Base-by-base conservation (phyloP, 208 protist genomes). In the Leishmania martiniquensis region DNA sequence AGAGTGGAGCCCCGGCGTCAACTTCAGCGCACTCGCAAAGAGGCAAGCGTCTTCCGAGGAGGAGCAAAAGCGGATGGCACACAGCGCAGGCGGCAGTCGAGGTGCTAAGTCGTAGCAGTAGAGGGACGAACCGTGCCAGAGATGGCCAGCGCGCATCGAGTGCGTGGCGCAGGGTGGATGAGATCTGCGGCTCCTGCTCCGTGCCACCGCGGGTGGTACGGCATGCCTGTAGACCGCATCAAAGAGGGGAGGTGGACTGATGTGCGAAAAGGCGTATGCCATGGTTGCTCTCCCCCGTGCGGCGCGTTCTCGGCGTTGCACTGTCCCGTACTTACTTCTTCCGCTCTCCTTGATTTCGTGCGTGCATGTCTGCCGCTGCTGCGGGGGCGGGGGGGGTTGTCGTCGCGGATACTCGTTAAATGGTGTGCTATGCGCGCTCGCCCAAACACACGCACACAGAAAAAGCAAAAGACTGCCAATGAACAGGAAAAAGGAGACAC, bases 1-100 rank as follows among this genome's bases (percentile, higher is more conserved):
- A 4, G 80, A 83, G 42, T 96, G 93, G 91, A 89, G 88, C 65
- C 80, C 87, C 32, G 84, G 82, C 17, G 87, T 91, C 15, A 83
- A 95, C 82, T 91, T 95, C 70, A 82, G 79, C 44, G 78, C 71
- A 25, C 74, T 94, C 22, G 81, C 87, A 10, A 88, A 87, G 73
- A 71, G 75, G 47, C 82, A 88, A 49, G 65, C 71, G 7, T 63
- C 75, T 7, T 63, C 47, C 15, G 84, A 85, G 49, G 76, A 82
- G 60, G 72, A 84, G 73, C 67, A 66, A 29, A 83, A 76, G 73
- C 63, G 60, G 29, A 44, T 67, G 49, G 51, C 77, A 1, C 74
- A 77, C 72, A 77, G 65, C 66, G 52, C 78, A 32, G 67, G 72
- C 47, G 70, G 42, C 20, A 49, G 2, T n/a, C 44, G 70, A 42